Conservation (phyloP, 352 stramenopile genomes). For the Saprolegnia diclina region DNA sequence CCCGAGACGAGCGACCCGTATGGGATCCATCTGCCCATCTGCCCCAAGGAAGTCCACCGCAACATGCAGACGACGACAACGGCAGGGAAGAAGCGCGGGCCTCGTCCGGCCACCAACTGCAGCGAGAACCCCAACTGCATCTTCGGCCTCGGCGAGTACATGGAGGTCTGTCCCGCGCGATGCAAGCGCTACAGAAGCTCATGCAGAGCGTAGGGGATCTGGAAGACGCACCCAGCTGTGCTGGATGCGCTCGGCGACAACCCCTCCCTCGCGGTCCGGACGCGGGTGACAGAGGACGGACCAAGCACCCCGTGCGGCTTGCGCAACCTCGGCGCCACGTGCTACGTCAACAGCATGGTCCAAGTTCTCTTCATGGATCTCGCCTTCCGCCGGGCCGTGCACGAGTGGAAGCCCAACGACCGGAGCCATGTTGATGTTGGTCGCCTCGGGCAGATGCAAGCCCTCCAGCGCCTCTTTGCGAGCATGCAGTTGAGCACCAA, state of each 20-base stretch:
- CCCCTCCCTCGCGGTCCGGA: slow-evolving; percentile 35
- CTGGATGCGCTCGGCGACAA: slow-evolving; percentile 57
- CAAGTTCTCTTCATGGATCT: slow-evolving; percentile 75
- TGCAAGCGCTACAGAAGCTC: neutral
- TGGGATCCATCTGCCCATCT: slow-evolving; percentile 30
- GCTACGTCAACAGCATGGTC: slow-evolving; percentile 86
- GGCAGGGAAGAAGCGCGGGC: slow-evolving; percentile 42
- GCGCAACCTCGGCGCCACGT: slow-evolving; percentile 82
- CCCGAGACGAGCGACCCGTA: slow-evolving; percentile 57
- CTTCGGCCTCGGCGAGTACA: slow-evolving; percentile 71
- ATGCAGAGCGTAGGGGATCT: slow-evolving; percentile 45
- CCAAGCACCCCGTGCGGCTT: slow-evolving; percentile 51
- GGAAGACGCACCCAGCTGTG: slow-evolving; percentile 51
- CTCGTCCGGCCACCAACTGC: slow-evolving; percentile 52
- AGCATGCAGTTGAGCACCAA: slow-evolving; percentile 75
- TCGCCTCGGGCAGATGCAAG: slow-evolving; percentile 43
- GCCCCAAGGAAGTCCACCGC: slow-evolving; percentile 46
- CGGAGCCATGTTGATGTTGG: slow-evolving; percentile 38
- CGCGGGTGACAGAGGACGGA: neutral
- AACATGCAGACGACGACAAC: slow-evolving; percentile 39
- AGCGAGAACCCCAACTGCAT: slow-evolving; percentile 81
- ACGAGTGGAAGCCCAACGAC: slow-evolving; percentile 57
- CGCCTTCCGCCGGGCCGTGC: slow-evolving; percentile 66
- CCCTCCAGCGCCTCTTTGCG: slow-evolving; percentile 77
- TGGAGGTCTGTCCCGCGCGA: slow-evolving; percentile 36